Base-by-base conservation (phyloP, 2,329 filamentous ascomycete species). In the Microdochium nivale region DNA sequence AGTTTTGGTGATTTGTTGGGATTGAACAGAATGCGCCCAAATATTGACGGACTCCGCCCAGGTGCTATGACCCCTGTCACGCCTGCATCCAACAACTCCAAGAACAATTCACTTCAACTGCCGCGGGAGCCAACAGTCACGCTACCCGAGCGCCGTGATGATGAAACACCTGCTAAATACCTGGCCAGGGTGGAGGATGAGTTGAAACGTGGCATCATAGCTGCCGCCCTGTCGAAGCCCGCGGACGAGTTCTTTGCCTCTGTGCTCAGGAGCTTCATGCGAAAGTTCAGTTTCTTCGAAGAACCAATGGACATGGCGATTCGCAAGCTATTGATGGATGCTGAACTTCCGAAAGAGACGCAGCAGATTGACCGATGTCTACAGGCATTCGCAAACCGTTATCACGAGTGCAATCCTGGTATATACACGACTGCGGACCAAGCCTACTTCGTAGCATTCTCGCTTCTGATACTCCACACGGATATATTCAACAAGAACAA, bases 401-500 rank as follows among this genome's bases (percentile, higher is more conserved):
- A 99, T 66, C 89, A 97, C 64, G 94, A 99, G 68, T 99, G 94
- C 70, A 99, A 99, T 61, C 94, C 94, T 2, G 92, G 94, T 37
- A 95, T 99, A 54, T 99, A 95, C 69, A 80, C 87, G 24, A 86
- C 85, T 32, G 83, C 90, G 60, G 94, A 97, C 62, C 90, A 96
- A 70, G 91, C 94, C n/a, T 96, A 97, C 67, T 96, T 97, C 62
- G 92, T 97, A 57, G 90, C 92, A 16, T 99, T 99, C 65, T 97
- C 92, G 2, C 83, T 99, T 52, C 80, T 99, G 54, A 96, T 99
- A 59, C 76, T 99, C 32, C 94, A 99, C 62, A 97, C 94, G 0
- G 94, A 99, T 65, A 89, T 95, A n/a, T 97, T 97, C 81, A 99
- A 99, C 76, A 96, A 95, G 70, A 99, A 97, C 74, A 97, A 97